Evolutionary conservation across 371 early-diverging fungal genomes (phyloP), one percentile per base, ranked within the genome.

Genomic region (Apophysomyces sp.): DNA sequence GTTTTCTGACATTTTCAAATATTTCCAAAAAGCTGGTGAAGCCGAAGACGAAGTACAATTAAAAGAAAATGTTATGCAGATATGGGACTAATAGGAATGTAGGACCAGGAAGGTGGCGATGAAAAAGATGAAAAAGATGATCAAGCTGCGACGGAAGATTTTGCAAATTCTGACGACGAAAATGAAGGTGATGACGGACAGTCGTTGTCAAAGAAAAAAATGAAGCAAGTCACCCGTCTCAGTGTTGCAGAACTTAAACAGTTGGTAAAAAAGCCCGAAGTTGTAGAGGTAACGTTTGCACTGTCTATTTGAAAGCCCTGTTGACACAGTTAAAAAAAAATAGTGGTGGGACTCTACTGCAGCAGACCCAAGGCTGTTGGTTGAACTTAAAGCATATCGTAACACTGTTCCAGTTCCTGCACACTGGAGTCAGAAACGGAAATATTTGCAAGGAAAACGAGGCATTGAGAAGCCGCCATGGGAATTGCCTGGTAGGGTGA

Each of bases 391-490:
- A 74, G 85, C 95, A 3, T 85, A 86, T 55, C 83, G 94, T 52
- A 97, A 98, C 69, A 89, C 96, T 0, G 98, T 99, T 5, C 98
- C 98, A 13, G 96, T 99, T 0, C 98, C 99, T 9, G 74, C 82
- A 24, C 98, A 99, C 72, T 99, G 99, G 99, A 87, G 86, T 53
- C 93, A 94, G 65, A 98, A 97, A 77, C 87, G 97, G 65, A 96
- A 95, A 77, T 98, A 97, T 63, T 80, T 98, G 52, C 94, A 95
- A 76, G 93, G 92, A 53, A 97, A 98, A 71, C 89, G 98, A 55
- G 98, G 97, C 65, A 91, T 93, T 60, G 97, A 95, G 52, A 98
- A 99, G 66, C 84, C 92, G 31, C 94, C 98, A 11, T 99, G 95
- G 74, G 94, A 95, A 61, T 76, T 98, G 39, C 99, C 99, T 24